Conservation (phyloP, 2,329 filamentous ascomycete species). For the Neophaeococcomyces mojaviensis region DNA sequence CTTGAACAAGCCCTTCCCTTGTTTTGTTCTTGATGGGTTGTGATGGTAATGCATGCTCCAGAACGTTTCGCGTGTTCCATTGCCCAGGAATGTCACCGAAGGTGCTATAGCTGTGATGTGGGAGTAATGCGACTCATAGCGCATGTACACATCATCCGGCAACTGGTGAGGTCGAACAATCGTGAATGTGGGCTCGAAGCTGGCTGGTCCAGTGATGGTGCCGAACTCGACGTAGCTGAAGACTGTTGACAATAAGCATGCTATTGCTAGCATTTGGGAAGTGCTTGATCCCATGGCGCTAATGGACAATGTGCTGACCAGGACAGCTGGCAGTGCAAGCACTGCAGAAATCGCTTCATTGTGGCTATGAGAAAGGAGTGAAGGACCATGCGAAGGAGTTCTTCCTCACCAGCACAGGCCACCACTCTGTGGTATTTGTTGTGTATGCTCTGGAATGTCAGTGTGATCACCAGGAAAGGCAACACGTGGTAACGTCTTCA, state of each 20-base stretch:
- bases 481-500: no score
- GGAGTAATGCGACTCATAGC: constrained; percentile 15
- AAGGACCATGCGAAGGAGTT: no score
- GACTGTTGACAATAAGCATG: constrained; percentile 7
- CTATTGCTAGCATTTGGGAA: constrained; percentile 1
- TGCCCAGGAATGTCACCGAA: constrained; percentile 12
- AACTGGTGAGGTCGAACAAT: constrained; percentile 17
- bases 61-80: constrained; percentile 15
- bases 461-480: no score
- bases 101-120: constrained; percentile 20
- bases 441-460: no score
- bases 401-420: no score
- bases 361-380: no score
- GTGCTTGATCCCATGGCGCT: neutral
- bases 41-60: constrained; percentile 20
- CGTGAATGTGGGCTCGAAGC: constrained; percentile 11
- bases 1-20: constrained; percentile 15
- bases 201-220: constrained; percentile 12
- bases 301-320: no score
- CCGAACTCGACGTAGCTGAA: constrained; percentile 18
- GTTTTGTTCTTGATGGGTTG: constrained; percentile 14
- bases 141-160: constrained; percentile 13
- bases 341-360: no score
- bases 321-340: no score
- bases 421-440: no score